A percentile compares a stretch with the other conserved stretches of the same genome.
Evolutionary conservation across 257 asterid genomes (phyloP).

Genomic region (Primulina huaijiensis): DNA sequence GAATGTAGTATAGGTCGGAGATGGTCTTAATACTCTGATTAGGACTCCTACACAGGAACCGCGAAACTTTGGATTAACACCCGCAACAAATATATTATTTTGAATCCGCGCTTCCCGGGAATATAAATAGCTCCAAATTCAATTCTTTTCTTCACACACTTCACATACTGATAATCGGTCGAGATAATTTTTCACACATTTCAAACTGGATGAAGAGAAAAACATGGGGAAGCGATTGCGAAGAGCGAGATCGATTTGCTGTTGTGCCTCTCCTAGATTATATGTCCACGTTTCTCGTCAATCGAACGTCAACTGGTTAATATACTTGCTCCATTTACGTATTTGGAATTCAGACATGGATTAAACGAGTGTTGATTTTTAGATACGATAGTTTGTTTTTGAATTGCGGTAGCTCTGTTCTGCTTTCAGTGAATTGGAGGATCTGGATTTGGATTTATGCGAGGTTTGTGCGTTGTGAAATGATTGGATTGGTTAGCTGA

Average conservation of each 20-base stretch:
- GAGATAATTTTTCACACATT: neutral
- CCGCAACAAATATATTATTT: conserved; percentile 22
- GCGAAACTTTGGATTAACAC: neutral
- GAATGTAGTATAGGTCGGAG: no score
- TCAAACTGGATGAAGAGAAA: conserved; percentile 11
- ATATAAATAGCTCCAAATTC: conserved; percentile 34
- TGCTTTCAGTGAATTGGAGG: neutral
- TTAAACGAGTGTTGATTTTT: neutral
- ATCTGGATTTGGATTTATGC: no score
- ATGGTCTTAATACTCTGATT: no score
- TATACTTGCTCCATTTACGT: neutral
- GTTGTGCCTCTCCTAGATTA: conserved; percentile 77
- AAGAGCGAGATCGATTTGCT: conserved; percentile 60
- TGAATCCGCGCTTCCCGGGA: conserved; percentile 35
- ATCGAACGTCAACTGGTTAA: conserved; percentile 71
- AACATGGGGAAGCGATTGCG: conserved; percentile 83
- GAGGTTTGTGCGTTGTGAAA: neutral
- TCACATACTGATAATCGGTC: conserved; percentile 1
- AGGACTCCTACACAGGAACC: neutral
- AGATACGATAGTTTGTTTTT: neutral
- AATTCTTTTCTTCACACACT: conserved; percentile 26
- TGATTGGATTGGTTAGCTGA: neutral
- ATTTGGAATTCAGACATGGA: neutral
- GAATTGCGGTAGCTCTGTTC: neutral
- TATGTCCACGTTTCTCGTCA: conserved; percentile 38